Conservation (phyloP, 202 grass and related monocot species). For the Panicum hallii region DNA sequence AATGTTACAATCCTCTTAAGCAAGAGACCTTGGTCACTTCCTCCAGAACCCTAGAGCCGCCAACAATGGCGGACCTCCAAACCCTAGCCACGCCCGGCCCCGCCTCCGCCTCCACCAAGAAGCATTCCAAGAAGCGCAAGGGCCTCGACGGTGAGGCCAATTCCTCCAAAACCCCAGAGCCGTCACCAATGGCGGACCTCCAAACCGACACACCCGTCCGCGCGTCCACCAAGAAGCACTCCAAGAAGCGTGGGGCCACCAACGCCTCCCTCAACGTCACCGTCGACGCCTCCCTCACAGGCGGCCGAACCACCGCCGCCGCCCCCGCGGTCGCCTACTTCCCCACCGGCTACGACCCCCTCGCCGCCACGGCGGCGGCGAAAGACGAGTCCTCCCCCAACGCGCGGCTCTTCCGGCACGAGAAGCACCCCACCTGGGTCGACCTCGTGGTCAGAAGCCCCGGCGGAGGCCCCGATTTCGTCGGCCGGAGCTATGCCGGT, state of each 20-base stretch:
- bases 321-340: slow-evolving; percentile 84
- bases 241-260: too few species aligned
- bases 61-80: slow-evolving; percentile 54
- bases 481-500: slow-evolving; percentile 76
- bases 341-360: slow-evolving; percentile 76
- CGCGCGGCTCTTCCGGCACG: slow-evolving; percentile 54
- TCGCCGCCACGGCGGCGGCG: neutral
- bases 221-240: too few species aligned
- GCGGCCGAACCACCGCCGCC: slow-evolving; percentile 5
- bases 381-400: neutral
- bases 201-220: neutral
- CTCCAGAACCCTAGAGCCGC: slow-evolving; percentile 48
- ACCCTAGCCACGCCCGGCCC: slow-evolving; percentile 2
- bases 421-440: slow-evolving; percentile 50
- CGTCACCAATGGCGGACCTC: slow-evolving; percentile 47
- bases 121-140: slow-evolving; percentile 51
- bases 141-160: slow-evolving; percentile 9
- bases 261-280: slow-evolving; percentile 32
- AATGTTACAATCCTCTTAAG: neutral
- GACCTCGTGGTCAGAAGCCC: slow-evolving; percentile 66
- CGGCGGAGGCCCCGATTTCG: slow-evolving; percentile 63
- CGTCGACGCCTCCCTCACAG: slow-evolving; percentile 46
- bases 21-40: slow-evolving; percentile 23
- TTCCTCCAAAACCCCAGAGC: slow-evolving; percentile 10
- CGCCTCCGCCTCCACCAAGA: slow-evolving; percentile 38